Percentiles rank a stretch among this genome's conserved stretches.
phyloP scores from a whole-genome alignment of 192 early-diverging fungal species.

The Coemansia sp. region DNA sequence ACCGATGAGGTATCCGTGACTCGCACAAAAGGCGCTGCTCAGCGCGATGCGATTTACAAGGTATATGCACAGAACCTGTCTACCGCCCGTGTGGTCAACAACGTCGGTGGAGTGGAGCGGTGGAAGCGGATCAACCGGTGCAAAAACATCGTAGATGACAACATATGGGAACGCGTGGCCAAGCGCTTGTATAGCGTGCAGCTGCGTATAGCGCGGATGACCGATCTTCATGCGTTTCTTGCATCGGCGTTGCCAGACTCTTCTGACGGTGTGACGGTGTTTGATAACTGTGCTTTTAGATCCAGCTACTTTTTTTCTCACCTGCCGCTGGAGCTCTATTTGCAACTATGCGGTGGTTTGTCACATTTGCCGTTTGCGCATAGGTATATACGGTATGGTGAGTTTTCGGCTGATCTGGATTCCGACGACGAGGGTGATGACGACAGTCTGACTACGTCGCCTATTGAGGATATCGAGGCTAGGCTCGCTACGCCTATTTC shows the following conservation, averaged over 20 bases:
- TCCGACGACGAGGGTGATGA: not conserved
- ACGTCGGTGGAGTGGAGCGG: not conserved
- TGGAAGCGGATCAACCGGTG: not conserved
- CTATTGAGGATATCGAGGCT: slow-evolving; percentile 21
- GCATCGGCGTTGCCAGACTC: slow-evolving; percentile 10
- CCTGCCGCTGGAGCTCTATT: slow-evolving; percentile 30
- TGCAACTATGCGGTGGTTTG: slow-evolving; percentile 24
- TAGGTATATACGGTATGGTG: slow-evolving; percentile 33
- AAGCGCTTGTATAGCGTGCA: slow-evolving; percentile 17
- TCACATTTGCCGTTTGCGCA: slow-evolving; percentile 5
- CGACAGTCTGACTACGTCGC: not conserved
- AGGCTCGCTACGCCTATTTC: slow-evolving; percentile 32
- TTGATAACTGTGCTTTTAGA: slow-evolving; percentile 24
- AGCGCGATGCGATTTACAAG: slow-evolving; percentile 17
- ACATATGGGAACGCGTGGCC: not conserved
- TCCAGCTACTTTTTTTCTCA: slow-evolving; percentile 16
- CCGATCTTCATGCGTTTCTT: slow-evolving; percentile 30
- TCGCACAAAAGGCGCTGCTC: slow-evolving; percentile 28
- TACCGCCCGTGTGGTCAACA: not conserved
- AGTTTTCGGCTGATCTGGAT: not conserved
- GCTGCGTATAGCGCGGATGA: slow-evolving; percentile 17
- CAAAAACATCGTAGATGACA: not conserved
- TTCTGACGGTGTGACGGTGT: slow-evolving; percentile 20
- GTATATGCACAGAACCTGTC: not conserved
- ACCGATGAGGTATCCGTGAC: slow-evolving; percentile 1